Percentiles rank a stretch among this genome's conserved stretches.
phyloP scores from a whole-genome alignment of 257 asterid species.

The Verbena officinalis region DNA sequence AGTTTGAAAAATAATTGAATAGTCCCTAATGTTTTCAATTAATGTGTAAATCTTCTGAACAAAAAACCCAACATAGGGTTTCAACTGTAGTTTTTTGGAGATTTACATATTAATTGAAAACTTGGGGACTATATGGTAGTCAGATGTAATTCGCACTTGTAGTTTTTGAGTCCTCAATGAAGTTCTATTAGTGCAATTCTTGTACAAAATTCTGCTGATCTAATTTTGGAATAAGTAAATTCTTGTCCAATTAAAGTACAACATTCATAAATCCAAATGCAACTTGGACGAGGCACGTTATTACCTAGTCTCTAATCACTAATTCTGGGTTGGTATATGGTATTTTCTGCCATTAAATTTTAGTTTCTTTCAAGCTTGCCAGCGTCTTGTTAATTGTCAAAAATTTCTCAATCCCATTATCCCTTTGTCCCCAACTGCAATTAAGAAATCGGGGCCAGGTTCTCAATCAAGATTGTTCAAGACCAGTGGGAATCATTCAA shows the following conservation, averaged over 20 bases:
- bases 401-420: constrained; percentile 21
- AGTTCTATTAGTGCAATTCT: background rate
- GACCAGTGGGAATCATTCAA: constrained; percentile 22
- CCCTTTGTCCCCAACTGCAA: constrained; percentile 27
- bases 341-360: constrained; percentile 34
- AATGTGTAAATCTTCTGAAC: no score
- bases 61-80: no score
- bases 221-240: background rate
- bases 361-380: constrained; percentile 26
- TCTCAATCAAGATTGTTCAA: background rate
- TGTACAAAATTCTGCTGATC: background rate
- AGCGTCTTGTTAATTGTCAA: constrained; percentile 20
- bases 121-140: no score
- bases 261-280: background rate
- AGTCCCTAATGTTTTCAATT: no score
- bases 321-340: constrained; percentile 29
- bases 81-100: no score
- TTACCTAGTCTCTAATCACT: background rate
- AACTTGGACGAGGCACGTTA: background rate
- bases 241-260: no score
- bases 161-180: background rate
- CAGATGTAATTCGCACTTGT: no score
- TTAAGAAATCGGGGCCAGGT: constrained; percentile 24
- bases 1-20: no score
- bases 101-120: no score